A percentile compares a stretch with the other conserved stretches of the same genome.
These are phyloP conservation scores for Phytopythium mirpurense DNA, from an alignment of 352 stramenopile species.

Conservation along the genomic window DNA sequence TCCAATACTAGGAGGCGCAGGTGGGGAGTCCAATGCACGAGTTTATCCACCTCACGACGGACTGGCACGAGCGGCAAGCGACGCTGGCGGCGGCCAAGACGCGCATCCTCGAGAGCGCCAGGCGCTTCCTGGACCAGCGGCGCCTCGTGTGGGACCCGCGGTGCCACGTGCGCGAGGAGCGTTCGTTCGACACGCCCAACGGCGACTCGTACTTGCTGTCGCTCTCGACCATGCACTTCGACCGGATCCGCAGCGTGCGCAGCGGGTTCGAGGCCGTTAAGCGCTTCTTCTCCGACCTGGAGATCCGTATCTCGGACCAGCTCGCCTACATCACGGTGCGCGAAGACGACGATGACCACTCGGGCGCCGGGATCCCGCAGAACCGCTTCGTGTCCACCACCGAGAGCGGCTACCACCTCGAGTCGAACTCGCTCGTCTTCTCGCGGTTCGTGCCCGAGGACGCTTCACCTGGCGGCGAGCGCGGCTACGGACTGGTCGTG, in stretches of 20 bases:
- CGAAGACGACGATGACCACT: conserved; percentile 35
- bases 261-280: conserved; percentile 41
- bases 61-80: conserved; percentile 15
- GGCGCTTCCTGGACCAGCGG: conserved; percentile 21
- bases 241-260: conserved; percentile 27
- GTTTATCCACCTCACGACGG: conserved; percentile 18
- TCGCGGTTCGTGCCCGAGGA: conserved; percentile 20
- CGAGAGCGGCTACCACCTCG: conserved; percentile 20
- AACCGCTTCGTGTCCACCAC: conserved; percentile 35
- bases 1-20: conserved; percentile 24
- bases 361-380: conserved; percentile 26
- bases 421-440: conserved; percentile 40
- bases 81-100: conserved; percentile 16
- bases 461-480: conserved; percentile 7
- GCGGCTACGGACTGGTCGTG: conserved; percentile 14
- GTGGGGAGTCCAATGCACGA: conserved; percentile 26
- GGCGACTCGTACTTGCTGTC: conserved; percentile 23
- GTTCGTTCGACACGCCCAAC: conserved; percentile 20
- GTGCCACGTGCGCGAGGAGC: conserved; percentile 26
- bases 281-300: conserved; percentile 32
- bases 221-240: conserved; percentile 30
- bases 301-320: conserved; percentile 49
- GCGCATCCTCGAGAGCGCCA: conserved; percentile 16
- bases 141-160: conserved; percentile 19
- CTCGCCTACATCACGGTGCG: conserved; percentile 41